A percentile compares a stretch with the other conserved stretches of the same genome.
phyloP scores from a whole-genome alignment of 176 grass and related monocot species.

The Cocos nucifera region DNA sequence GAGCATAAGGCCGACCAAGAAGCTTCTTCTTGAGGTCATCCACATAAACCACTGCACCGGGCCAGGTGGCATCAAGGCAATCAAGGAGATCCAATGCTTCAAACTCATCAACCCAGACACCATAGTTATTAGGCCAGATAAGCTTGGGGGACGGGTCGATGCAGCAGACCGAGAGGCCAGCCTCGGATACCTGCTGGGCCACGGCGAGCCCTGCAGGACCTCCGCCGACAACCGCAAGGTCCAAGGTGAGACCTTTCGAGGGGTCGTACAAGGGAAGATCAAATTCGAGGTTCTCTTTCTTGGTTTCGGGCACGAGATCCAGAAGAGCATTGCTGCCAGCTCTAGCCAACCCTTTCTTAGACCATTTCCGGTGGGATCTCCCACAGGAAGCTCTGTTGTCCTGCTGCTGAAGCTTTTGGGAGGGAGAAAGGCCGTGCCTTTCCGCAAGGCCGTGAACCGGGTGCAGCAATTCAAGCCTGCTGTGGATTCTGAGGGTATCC shows the following conservation, averaged over 20 bases:
- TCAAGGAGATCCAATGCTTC: constrained; percentile 83
- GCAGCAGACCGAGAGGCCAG: constrained; percentile 71
- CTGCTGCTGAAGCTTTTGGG: constrained; percentile 16
- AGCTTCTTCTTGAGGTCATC: constrained; percentile 34
- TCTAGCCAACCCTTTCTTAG: constrained; percentile 9
- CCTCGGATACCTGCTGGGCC: constrained; percentile 81
- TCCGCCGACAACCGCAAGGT: constrained; percentile 79
- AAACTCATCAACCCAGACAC: constrained; percentile 94
- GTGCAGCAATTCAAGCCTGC: constrained; percentile 27
- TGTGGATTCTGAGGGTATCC: constrained; percentile 37
- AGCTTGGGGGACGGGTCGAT: constrained; percentile 71
- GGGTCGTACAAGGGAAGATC: constrained; percentile 82
- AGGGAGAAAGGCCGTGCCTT: constrained; percentile 6
- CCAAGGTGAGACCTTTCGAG: constrained; percentile 42
- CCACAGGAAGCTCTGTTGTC: neutral
- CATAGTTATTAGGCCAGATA: constrained; percentile 93
- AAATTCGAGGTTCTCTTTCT: constrained; percentile 52
- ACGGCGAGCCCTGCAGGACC: constrained; percentile 81
- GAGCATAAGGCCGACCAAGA: constrained; percentile 59
- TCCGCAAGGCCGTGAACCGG: constrained; percentile 15
- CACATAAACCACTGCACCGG: constrained; percentile 55
- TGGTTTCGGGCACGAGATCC: constrained; percentile 38
- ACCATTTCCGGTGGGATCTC: constrained; percentile 16
- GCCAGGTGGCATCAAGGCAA: constrained; percentile 79
- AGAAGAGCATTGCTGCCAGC: constrained; percentile 23